Conservation (phyloP, 2,329 filamentous ascomycete species). For the Beauveria australis region DNA sequence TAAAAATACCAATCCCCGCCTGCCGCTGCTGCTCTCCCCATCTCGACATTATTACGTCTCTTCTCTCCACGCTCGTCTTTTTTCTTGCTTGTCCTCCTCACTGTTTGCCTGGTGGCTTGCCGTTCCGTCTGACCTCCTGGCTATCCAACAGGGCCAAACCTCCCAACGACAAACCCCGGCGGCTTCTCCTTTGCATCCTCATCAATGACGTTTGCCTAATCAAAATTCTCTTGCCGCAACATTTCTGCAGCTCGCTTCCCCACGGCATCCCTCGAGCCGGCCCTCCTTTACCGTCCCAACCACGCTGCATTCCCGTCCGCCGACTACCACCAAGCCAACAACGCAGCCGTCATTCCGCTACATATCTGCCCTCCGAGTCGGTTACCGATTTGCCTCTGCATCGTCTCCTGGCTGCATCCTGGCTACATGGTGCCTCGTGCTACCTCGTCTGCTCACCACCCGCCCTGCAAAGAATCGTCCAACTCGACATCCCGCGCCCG, state of each 20-base stretch:
- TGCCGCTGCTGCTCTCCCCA: neutral
- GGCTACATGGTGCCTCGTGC: neutral
- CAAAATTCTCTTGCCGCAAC: conserved; percentile 4
- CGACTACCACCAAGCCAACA: neutral
- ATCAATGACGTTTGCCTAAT: conserved; percentile 2
- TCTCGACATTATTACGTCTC: neutral
- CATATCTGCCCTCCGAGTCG: neutral
- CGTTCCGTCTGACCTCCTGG: neutral
- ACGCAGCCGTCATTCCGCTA: neutral
- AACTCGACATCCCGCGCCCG: neutral
- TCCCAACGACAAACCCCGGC: neutral
- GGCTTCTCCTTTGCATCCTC: conserved; percentile 1
- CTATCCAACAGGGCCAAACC: neutral
- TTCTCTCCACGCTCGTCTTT: neutral
- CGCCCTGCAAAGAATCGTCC: neutral
- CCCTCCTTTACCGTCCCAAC: neutral
- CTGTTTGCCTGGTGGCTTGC: neutral
- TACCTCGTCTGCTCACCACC: neutral
- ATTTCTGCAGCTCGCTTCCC: neutral
- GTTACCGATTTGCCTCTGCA: neutral
- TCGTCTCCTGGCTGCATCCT: neutral
- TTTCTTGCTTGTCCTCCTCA: neutral
- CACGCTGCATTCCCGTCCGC: neutral
- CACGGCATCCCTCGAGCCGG: neutral
- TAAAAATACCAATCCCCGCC: neutral